Evolutionary conservation across 306 rosid genomes (phyloP).

Genomic region (Bauhinia variegata): DNA sequence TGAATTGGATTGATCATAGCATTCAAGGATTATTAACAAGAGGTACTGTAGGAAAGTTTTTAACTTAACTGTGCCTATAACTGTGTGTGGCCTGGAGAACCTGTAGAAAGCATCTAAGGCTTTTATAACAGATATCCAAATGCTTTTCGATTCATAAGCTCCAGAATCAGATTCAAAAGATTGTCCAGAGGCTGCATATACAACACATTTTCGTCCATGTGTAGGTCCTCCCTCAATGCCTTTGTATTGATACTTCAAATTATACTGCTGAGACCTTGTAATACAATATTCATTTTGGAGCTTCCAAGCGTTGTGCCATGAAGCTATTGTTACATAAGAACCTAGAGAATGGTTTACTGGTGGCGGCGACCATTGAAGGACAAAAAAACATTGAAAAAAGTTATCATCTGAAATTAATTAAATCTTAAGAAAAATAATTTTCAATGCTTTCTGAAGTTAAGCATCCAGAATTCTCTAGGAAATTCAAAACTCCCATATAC

Average conservation of each 20-base stretch:
- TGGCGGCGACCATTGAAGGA: constrained; percentile 2
- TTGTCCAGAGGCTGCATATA: constrained; percentile 66
- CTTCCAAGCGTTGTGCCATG: constrained; percentile 49
- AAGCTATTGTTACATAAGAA: constrained; percentile 46
- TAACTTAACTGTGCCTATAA: constrained; percentile 91
- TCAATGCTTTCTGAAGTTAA: too few relatives aligned
- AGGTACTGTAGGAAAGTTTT: constrained; percentile 16
- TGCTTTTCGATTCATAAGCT: constrained; percentile 51
- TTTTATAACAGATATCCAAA: constrained; percentile 41
- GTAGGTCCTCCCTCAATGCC: constrained; percentile 42
- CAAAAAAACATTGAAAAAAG: too few relatives aligned
- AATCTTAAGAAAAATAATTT: too few relatives aligned
- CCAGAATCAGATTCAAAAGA: constrained; percentile 73
- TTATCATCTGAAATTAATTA: too few relatives aligned
- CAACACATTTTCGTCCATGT: constrained; percentile 37
- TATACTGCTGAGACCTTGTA: constrained; percentile 40
- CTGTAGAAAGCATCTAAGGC: constrained; percentile 79
- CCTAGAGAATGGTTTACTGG: constrained; percentile 38
- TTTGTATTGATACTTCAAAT: constrained; percentile 20
- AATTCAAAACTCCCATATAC: too few relatives aligned
- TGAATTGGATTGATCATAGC: constrained; percentile 1
- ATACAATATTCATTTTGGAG: constrained; percentile 32
- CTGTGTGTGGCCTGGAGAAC: constrained; percentile 97
- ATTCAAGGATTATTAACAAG: constrained; percentile 13
- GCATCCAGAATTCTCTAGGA: too few relatives aligned